These are phyloP conservation scores for Theobroma grandiflorum DNA, from an alignment of 441 rosid species.

Conservation along the genomic window DNA sequence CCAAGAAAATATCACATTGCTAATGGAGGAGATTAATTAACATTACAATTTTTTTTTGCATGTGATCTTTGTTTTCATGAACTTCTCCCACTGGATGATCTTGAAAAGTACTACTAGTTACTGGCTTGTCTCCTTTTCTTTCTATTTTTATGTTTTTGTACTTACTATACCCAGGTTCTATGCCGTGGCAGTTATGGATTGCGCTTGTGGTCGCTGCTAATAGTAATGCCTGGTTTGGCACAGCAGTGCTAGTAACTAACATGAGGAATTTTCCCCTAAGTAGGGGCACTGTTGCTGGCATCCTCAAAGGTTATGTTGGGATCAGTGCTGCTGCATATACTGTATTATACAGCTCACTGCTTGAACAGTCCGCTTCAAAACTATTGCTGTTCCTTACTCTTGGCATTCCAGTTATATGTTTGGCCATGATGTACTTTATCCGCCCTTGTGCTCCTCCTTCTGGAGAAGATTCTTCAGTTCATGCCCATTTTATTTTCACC, in stretches of 20 bases:
- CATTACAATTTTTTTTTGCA: neutral
- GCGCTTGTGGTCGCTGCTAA: constrained; percentile 80
- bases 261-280: constrained; percentile 97
- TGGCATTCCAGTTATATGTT: constrained; percentile 77
- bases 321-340: constrained; percentile 88
- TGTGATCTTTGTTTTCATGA: constrained; percentile 4
- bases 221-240: constrained; percentile 93
- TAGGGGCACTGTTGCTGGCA: constrained; percentile 91
- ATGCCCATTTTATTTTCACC: constrained; percentile 71
- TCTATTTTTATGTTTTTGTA: neutral
- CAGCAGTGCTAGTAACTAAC: constrained; percentile 94
- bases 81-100: neutral
- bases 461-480: constrained; percentile 86
- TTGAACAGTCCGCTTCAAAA: constrained; percentile 61
- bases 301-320: constrained; percentile 93
- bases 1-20: neutral
- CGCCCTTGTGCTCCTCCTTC: constrained; percentile 88
- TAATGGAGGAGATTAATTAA: neutral
- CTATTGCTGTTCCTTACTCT: constrained; percentile 71
- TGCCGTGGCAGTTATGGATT: constrained; percentile 71
- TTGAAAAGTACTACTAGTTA: neutral
- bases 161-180: neutral
- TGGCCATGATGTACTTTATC: constrained; percentile 73
- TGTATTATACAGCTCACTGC: constrained; percentile 65
- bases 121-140: neutral